These are phyloP conservation scores for Mucor racemosus DNA, from an alignment of 371 early-diverging fungal species.

Conservation along the genomic window DNA sequence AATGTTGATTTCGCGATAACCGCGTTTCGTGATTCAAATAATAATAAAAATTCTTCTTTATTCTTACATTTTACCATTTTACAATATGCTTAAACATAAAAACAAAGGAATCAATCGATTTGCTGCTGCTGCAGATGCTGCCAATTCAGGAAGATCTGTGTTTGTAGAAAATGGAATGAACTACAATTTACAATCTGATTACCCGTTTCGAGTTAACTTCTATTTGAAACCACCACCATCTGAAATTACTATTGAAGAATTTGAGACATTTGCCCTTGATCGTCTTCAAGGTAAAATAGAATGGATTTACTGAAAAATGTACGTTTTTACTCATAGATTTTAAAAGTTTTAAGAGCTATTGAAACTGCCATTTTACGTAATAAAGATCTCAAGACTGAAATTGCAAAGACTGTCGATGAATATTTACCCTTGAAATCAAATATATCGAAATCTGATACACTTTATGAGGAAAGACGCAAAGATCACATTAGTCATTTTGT, in stretches of 20 bases:
- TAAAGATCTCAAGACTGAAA: conserved; percentile 63
- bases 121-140: conserved; percentile 26
- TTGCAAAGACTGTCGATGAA: conserved; percentile 63
- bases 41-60: conserved; percentile 7
- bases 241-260: conserved; percentile 89
- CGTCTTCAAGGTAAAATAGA: conserved; percentile 73
- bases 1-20: conserved; percentile 7
- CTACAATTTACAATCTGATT: conserved; percentile 37
- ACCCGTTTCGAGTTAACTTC: conserved; percentile 81
- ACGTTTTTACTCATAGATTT: not conserved
- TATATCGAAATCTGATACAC: conserved; percentile 37
- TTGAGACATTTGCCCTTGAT: conserved; percentile 91
- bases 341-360: conserved; percentile 76
- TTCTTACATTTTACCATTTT: conserved; percentile 2
- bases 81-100: conserved; percentile 26
- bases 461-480: conserved; percentile 80
- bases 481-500: conserved; percentile 96
- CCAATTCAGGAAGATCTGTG: conserved; percentile 12
- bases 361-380: conserved; percentile 82
- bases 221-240: conserved; percentile 76
- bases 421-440: conserved; percentile 74
- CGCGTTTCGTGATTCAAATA: conserved; percentile 12
- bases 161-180: conserved; percentile 18
- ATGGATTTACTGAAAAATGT: too few relatives aligned
- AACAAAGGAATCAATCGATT: conserved; percentile 33